Conservation (phyloP, 768 basidiomycete species). For the Piloderma croceum region DNA sequence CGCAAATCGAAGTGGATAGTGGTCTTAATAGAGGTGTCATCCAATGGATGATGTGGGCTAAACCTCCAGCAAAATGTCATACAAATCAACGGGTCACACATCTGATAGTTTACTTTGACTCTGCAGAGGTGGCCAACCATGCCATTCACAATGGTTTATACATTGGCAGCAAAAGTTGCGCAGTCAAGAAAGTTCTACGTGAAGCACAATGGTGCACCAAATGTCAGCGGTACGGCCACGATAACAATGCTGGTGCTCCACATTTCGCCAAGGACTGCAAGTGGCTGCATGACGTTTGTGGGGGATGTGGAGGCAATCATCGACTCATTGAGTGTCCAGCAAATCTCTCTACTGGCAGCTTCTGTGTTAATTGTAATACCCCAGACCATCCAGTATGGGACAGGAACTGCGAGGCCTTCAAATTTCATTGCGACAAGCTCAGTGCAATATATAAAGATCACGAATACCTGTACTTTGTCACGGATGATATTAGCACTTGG, state of each 20-base stretch:
- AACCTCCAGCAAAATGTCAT: too few relatives aligned
- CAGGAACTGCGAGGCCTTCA: slow-evolving; percentile 9
- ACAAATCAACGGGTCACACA: too few relatives aligned
- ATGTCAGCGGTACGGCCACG: slow-evolving; percentile 20
- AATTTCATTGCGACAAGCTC: background rate
- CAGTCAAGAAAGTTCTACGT: slow-evolving; percentile 10
- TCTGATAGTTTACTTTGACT: too few relatives aligned
- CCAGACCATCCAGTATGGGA: slow-evolving; percentile 4
- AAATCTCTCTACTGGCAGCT: background rate
- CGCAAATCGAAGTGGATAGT: too few relatives aligned
- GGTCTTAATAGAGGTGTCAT: too few relatives aligned
- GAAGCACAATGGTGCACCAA: slow-evolving; percentile 24
- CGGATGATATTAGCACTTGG: slow-evolving; percentile 12
- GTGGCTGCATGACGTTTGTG: slow-evolving; percentile 6
- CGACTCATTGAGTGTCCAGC: background rate
- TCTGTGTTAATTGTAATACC: background rate
- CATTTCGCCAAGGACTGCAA: slow-evolving; percentile 16
- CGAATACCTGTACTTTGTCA: slow-evolving; percentile 14
- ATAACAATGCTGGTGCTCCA: too few relatives aligned
- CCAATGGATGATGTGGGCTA: too few relatives aligned
- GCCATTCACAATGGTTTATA: too few relatives aligned
- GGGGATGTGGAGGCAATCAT: slow-evolving; percentile 9
- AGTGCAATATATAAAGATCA: slow-evolving; percentile 12
- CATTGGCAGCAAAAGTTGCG: too few relatives aligned
- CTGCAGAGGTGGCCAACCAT: too few relatives aligned